phyloP scores from a whole-genome alignment of 441 rosid species.

The Hura crepitans region DNA sequence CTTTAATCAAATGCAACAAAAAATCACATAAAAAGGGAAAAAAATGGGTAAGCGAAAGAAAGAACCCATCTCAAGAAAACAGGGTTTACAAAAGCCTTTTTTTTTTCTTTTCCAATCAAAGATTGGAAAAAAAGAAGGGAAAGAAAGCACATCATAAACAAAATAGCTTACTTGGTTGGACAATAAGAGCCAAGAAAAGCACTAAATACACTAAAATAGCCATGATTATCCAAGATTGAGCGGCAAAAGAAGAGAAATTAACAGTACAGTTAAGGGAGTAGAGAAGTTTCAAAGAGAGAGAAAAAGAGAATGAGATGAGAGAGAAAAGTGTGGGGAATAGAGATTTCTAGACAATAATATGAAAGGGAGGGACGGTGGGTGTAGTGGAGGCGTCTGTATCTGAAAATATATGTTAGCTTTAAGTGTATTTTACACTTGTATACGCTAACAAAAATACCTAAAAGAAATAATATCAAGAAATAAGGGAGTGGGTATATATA shows the following conservation, averaged over 20 bases:
- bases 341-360: slow-evolving; percentile 22
- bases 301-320: neutral
- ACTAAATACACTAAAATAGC: slow-evolving; percentile 37
- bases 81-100: too few species aligned
- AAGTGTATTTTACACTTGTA: neutral
- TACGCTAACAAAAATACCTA: neutral
- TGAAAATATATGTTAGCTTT: neutral
- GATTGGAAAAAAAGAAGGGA: neutral
- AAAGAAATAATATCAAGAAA: neutral
- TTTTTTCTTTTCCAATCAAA: too few species aligned
- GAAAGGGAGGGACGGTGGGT: slow-evolving; percentile 23
- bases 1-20: neutral
- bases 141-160: neutral
- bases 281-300: slow-evolving; percentile 3
- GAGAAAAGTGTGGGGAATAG: slow-evolving; percentile 20
- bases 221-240: slow-evolving; percentile 38
- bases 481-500: slow-evolving; percentile 8
- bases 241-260: slow-evolving; percentile 13
- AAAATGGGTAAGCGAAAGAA: too few species aligned
- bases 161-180: slow-evolving; percentile 56
- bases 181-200: slow-evolving; percentile 54
- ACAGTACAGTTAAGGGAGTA: slow-evolving; percentile 4
- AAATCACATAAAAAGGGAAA: neutral
- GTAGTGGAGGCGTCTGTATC: slow-evolving; percentile 13
- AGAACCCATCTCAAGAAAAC: slow-evolving; percentile 1